Base-by-base conservation (phyloP, 306 rosid genomes). In the Senna tora region DNA sequence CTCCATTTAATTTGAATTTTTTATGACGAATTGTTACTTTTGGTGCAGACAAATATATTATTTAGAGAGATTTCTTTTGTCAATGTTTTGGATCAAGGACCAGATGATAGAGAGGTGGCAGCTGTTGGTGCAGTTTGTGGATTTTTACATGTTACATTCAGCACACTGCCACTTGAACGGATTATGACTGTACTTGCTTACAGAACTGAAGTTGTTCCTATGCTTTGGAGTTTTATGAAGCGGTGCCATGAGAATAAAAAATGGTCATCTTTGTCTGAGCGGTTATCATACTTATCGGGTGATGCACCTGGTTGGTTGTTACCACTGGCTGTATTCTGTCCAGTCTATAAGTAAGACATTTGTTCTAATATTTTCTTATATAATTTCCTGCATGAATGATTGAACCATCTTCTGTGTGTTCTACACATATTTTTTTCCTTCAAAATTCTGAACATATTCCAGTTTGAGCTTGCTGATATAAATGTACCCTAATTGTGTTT, bases 291-390 rank as follows among this genome's bases (percentile, higher is more conserved):
- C 84, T 88, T 90, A 56, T 82, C 96, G 7, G 97, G 96, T 59
- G 98, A 90, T 82, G 87, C 93, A 13, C 97, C 97, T 81, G 98
- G 98, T 75, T 93, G 97, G 98, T 84, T 93, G 51, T 83, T 93
- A 71, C 97, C 98, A 66, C 82, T 93, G 79, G 92, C 93, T 66
- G 98, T 93, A 63, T 93, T 93, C 80, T 90, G 98, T 77, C 98
- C 98, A 10, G 97, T 93, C 74, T 93, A 93, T 90, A 93, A 90
- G 98, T 93, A 88, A 81, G 81, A 65, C 42, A 55, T 78, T n/a
- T 34, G 57, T 34, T 50, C 62, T 55, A 21, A 15, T 71, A 10
- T 19, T 43, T 75, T 62, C 28, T 72, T 63, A 69, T 47, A 64
- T 63, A 76, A 33, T 53, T 34, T 16, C 28, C 57, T 67, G 42